Conservation (phyloP, 2,329 filamentous ascomycete species). For the Huntiella omanensis region DNA sequence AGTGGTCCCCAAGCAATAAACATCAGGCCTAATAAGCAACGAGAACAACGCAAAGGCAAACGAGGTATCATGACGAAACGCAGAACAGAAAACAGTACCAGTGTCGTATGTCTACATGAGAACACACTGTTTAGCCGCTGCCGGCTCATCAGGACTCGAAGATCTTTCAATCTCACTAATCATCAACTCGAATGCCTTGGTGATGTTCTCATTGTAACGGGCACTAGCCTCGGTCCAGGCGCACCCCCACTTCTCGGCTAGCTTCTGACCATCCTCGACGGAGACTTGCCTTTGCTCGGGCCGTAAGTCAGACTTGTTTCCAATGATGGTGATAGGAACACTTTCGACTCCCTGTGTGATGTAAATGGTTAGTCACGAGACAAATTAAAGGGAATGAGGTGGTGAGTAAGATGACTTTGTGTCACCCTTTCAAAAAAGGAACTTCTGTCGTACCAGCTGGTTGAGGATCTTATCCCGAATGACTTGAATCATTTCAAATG, state of each 20-base stretch:
- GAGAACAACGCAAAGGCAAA: too few species aligned
- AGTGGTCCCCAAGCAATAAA: too few species aligned
- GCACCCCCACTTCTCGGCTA: slow-evolving; percentile 75
- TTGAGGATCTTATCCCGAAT: slow-evolving; percentile 96
- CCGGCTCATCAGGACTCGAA: slow-evolving; percentile 71
- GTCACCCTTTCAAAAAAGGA: not conserved
- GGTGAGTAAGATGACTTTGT: not conserved
- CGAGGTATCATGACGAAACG: not conserved
- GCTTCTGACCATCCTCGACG: slow-evolving; percentile 63
- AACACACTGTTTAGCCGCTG: slow-evolving; percentile 60
- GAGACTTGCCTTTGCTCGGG: slow-evolving; percentile 86
- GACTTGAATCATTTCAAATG: slow-evolving; percentile 92
- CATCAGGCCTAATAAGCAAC: too few species aligned
- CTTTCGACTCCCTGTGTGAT: slow-evolving; percentile 62
- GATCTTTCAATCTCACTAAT: slow-evolving; percentile 89
- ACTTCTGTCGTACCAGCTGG: slow-evolving; percentile 51
- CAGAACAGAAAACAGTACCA: not conserved
- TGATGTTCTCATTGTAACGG: slow-evolving; percentile 83
- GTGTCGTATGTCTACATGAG: slow-evolving; percentile 48
- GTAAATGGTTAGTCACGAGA: not conserved
- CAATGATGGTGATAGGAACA: slow-evolving; percentile 85
- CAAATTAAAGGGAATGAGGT: not conserved
- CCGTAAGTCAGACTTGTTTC: slow-evolving; percentile 89
- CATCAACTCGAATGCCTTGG: slow-evolving; percentile 81
- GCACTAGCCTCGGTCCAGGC: slow-evolving; percentile 91